Conservation (phyloP, 164 flowering plant species). For the Annona squamosa region DNA sequence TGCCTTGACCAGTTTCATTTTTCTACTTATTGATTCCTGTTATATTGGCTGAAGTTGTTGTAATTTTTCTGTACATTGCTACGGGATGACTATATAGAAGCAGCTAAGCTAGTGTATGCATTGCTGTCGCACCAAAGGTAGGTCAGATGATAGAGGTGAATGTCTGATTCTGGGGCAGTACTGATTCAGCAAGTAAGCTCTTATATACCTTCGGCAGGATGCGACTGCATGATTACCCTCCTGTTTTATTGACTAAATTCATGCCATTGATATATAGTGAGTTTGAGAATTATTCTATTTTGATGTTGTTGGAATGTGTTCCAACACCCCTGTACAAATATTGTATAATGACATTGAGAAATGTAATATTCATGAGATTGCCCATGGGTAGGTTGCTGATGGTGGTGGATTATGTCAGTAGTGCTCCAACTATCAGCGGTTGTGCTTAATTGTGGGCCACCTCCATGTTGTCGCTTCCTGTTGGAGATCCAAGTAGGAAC, state of each 20-base stretch:
- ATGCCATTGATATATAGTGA: not conserved
- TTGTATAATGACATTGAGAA: not conserved
- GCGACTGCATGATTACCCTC: not conserved
- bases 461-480: not conserved
- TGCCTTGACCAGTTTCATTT: slow-evolving; percentile 10
- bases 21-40: slow-evolving; percentile 21
- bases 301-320: not conserved
- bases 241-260: not conserved
- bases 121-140: too few species aligned
- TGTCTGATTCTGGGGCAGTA: not conserved
- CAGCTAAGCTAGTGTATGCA: too few species aligned
- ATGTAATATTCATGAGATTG: not conserved
- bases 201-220: not conserved
- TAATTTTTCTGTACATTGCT: slow-evolving; percentile 12
- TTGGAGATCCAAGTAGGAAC: not conserved
- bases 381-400: too few species aligned
- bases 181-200: not conserved
- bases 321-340: not conserved
- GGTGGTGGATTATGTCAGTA: not conserved
- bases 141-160: not conserved
- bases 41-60: slow-evolving; percentile 8
- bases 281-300: not conserved
- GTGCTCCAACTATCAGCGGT: not conserved
- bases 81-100: not conserved
- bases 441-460: not conserved